A percentile compares a stretch with the other conserved stretches of the same genome.
Conservation (phyloP, 2,329 filamentous ascomycete species). For the Ophiostoma montium region DNA sequence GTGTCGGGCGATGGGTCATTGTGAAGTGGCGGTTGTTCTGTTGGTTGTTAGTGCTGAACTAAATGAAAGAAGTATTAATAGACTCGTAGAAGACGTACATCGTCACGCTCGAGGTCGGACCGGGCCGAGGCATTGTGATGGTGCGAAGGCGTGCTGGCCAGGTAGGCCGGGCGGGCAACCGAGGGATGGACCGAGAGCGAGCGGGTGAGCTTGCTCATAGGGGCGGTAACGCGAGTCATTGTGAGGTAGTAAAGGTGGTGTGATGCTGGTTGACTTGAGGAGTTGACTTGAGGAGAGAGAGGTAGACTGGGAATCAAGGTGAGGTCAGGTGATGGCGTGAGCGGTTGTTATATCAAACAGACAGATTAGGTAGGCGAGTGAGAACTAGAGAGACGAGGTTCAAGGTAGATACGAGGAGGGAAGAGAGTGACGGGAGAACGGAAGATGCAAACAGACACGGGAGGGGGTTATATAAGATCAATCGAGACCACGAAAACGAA, state of each 20-base stretch:
- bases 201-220: conserved; percentile 34
- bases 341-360: too few relatives aligned
- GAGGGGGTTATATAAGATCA: too few relatives aligned
- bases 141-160: conserved; percentile 16
- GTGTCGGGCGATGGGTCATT: conserved; percentile 33
- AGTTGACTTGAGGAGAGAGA: not conserved
- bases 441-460: too few relatives aligned
- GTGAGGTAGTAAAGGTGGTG: conserved; percentile 4
- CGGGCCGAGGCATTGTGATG: conserved; percentile 29
- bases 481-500: too few relatives aligned
- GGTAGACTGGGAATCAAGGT: not conserved
- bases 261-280: not conserved
- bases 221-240: conserved; percentile 37
- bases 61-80: not conserved
- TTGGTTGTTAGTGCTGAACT: not conserved
- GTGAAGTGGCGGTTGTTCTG: conserved; percentile 25
- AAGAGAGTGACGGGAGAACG: too few relatives aligned
- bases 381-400: too few relatives aligned
- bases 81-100: conserved; percentile 23
- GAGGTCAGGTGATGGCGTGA: too few relatives aligned
- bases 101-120: conserved; percentile 26
- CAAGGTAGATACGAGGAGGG: too few relatives aligned
- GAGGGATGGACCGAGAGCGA: conserved; percentile 30
- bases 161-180: conserved; percentile 20
- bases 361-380: too few relatives aligned